phyloP scores from a whole-genome alignment of 805 yeast species.

The Isabelozyma rhagii region DNA sequence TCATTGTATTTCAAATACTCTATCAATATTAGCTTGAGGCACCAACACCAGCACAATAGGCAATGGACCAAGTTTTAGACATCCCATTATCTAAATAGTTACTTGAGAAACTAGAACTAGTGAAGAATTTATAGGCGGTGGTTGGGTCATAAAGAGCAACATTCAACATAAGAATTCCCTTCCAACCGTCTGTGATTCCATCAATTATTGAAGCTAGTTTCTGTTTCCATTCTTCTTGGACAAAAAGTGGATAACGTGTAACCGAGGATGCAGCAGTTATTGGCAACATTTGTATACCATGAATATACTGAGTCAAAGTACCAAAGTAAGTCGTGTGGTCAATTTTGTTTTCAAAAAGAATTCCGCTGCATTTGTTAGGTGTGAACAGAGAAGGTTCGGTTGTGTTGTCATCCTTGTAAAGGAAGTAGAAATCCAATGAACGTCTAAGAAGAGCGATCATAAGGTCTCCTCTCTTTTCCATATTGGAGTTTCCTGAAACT shows the following conservation, averaged over 20 bases:
- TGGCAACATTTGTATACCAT: slow-evolving; percentile 80
- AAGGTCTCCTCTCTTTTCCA: slow-evolving; percentile 55
- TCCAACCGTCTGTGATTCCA: slow-evolving; percentile 57
- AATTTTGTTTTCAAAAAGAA: slow-evolving; percentile 66
- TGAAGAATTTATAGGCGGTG: slow-evolving; percentile 14
- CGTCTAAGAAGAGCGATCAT: slow-evolving; percentile 55
- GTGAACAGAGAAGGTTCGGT: slow-evolving; percentile 51
- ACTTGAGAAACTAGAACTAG: slow-evolving; percentile 4
- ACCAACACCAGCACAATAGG: slow-evolving; percentile 12
- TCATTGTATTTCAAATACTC: not conserved
- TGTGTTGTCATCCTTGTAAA: slow-evolving; percentile 38
- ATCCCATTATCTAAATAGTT: slow-evolving; percentile 11
- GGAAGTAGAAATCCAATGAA: slow-evolving; percentile 55
- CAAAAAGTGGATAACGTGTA: slow-evolving; percentile 51
- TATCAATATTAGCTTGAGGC: not conserved
- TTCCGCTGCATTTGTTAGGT: slow-evolving; percentile 64
- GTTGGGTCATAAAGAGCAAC: slow-evolving; percentile 14
- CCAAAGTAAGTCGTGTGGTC: slow-evolving; percentile 77
- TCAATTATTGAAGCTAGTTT: slow-evolving; percentile 30
- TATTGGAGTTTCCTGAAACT: slow-evolving; percentile 48
- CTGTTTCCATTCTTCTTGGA: slow-evolving; percentile 42
- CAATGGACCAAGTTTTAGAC: slow-evolving; percentile 13
- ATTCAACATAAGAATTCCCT: slow-evolving; percentile 41
- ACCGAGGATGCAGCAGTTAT: slow-evolving; percentile 59
- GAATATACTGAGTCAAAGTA: slow-evolving; percentile 54